These are phyloP conservation scores for Fusarium chlamydosporum DNA, from an alignment of 2,329 filamentous ascomycete species.

Conservation along the genomic window DNA sequence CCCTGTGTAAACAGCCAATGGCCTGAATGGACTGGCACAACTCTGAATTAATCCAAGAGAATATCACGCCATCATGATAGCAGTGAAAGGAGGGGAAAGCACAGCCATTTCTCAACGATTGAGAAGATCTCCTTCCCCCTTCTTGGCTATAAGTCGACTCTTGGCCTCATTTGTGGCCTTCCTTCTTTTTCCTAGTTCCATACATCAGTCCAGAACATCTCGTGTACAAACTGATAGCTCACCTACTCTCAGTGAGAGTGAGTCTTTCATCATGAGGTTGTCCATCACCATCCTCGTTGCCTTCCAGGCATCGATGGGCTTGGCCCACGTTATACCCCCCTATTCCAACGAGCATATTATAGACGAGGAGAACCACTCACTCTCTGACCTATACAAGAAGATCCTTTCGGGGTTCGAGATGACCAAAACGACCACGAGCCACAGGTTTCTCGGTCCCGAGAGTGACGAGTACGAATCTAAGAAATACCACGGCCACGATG, in stretches of 20 bases:
- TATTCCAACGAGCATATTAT: not conserved
- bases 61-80: not conserved
- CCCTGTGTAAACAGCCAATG: not conserved
- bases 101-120: not conserved
- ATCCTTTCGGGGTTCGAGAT: not conserved
- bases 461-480: not conserved
- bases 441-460: not conserved
- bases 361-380: not conserved
- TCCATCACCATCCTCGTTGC: constrained; percentile 14
- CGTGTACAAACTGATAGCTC: not conserved
- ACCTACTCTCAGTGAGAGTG: not conserved
- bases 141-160: constrained; percentile 11
- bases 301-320: constrained; percentile 25
- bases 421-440: not conserved
- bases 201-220: not conserved
- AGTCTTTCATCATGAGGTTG: constrained; percentile 22
- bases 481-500: not conserved
- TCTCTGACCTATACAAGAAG: not conserved
- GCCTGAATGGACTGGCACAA: not conserved
- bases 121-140: not conserved
- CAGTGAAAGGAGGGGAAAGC: not conserved
- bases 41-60: not conserved
- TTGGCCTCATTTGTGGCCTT: not conserved
- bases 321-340: not conserved
- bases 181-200: not conserved